Conservation (phyloP, 805 yeast genomes). For the Candida xiaguanensis region DNA sequence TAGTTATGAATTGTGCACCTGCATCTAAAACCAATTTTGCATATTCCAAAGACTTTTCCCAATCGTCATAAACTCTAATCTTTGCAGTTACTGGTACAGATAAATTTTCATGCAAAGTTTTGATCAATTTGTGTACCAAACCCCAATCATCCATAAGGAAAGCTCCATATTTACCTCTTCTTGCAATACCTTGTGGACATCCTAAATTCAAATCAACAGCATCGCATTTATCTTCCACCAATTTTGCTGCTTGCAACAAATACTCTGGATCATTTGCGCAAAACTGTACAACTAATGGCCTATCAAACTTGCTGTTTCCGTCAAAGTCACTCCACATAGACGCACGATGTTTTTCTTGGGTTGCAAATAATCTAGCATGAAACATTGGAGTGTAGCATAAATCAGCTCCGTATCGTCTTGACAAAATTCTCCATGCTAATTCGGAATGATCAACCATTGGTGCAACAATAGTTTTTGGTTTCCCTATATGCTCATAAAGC, state of each 20-base stretch:
- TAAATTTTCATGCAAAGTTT: constrained; percentile 67
- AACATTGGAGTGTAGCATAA: constrained; percentile 96
- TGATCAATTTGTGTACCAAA: constrained; percentile 66
- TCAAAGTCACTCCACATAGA: constrained; percentile 71
- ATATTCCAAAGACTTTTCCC: constrained; percentile 77
- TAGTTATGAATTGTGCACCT: constrained; percentile 93
- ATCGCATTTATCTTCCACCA: constrained; percentile 81
- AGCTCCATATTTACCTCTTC: constrained; percentile 91
- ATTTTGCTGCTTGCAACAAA: constrained; percentile 73
- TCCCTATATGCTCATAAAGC: constrained; percentile 64
- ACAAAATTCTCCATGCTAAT: constrained; percentile 88
- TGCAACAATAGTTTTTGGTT: constrained; percentile 84
- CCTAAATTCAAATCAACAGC: constrained; percentile 96
- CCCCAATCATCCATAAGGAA: constrained; percentile 98
- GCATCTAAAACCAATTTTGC: constrained; percentile 87
- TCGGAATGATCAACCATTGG: constrained; percentile 99
- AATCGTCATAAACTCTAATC: constrained; percentile 82
- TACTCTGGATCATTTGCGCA: constrained; percentile 95
- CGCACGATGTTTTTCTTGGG: constrained; percentile 72
- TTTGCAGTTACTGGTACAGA: constrained; percentile 93
- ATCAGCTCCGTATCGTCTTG: constrained; percentile 87
- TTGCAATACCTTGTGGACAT: constrained; percentile 97
- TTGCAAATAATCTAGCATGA: constrained; percentile 87
- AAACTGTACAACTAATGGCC: constrained; percentile 91
- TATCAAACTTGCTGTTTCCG: constrained; percentile 64